Evolutionary conservation across 305 asterid genomes (phyloP).

Genomic region (Lippia alba): DNA sequence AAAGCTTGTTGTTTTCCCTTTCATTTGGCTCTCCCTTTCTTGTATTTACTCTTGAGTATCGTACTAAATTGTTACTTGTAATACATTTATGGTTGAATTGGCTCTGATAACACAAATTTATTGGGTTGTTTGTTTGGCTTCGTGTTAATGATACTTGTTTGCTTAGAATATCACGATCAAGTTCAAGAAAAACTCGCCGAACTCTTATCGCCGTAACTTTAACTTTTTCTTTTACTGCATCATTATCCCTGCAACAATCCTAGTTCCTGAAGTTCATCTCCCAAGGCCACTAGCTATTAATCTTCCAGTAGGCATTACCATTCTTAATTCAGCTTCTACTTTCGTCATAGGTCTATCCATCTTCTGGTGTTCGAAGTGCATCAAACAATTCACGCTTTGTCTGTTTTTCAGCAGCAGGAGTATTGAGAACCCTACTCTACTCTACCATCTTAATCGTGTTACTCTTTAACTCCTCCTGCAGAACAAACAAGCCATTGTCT

Average conservation of each 20-base stretch:
- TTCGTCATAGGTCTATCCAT: slow-evolving; percentile 57
- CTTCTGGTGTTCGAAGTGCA: slow-evolving; percentile 83
- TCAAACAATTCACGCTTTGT: slow-evolving; percentile 90
- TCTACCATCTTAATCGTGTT: slow-evolving; percentile 93
- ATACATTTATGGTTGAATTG: too few relatives aligned
- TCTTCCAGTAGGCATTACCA: slow-evolving; percentile 73
- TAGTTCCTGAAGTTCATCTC: slow-evolving; percentile 68
- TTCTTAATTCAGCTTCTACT: slow-evolving; percentile 71
- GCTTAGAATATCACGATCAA: too few relatives aligned
- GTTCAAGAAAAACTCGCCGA: too few relatives aligned
- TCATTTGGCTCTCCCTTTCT: too few relatives aligned
- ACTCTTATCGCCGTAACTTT: too few relatives aligned
- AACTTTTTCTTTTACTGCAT: slow-evolving; percentile 81
- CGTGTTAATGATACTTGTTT: too few relatives aligned
- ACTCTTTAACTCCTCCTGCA: slow-evolving; percentile 85
- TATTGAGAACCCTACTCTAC: slow-evolving; percentile 88
- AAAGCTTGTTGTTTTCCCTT: too few relatives aligned
- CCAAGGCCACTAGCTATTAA: slow-evolving; percentile 68
- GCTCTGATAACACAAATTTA: too few relatives aligned
- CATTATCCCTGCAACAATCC: slow-evolving; percentile 70
- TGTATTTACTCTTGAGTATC: too few relatives aligned
- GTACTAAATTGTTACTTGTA: too few relatives aligned
- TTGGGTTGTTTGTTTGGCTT: too few relatives aligned
- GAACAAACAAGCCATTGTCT: slow-evolving; percentile 12
- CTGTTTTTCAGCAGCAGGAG: slow-evolving; percentile 94